These are phyloP conservation scores for Geotrichum reessii DNA, from an alignment of 1,139 yeast genomes.

Conservation along the genomic window DNA sequence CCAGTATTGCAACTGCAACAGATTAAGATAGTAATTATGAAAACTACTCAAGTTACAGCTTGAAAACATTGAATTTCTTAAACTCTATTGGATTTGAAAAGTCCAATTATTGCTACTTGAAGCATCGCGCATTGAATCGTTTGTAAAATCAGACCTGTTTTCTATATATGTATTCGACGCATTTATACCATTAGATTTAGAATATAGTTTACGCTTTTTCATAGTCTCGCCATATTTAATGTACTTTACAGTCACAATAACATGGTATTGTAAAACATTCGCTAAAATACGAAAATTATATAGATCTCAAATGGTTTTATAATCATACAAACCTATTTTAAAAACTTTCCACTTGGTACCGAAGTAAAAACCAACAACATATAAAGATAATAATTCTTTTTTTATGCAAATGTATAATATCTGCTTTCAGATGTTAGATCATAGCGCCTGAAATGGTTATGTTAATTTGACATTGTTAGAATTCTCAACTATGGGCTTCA, in stretches of 20 bases:
- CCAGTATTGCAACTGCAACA: neutral
- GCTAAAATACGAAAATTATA: neutral
- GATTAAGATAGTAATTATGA: neutral
- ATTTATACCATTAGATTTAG: neutral
- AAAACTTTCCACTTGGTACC: too few relatives aligned
- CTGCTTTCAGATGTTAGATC: neutral
- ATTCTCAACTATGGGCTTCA: too few relatives aligned
- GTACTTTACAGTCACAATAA: neutral
- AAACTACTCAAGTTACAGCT: neutral
- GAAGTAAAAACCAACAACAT: neutral
- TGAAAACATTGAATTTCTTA: neutral
- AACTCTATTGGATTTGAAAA: neutral
- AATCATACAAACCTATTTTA: neutral
- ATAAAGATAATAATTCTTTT: too few relatives aligned
- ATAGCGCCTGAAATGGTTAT: neutral
- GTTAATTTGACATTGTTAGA: neutral
- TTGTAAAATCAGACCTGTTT: neutral
- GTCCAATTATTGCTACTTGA: neutral
- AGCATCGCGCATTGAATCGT: neutral
- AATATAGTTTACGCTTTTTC: neutral
- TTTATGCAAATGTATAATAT: neutral
- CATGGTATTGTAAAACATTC: neutral
- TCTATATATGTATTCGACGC: neutral
- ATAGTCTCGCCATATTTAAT: neutral
- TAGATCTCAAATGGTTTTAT: neutral